Evolutionary conservation across 768 basidiomycete genomes (phyloP), one percentile per base, ranked within the genome.

Genomic region (Suillus subaureus): DNA sequence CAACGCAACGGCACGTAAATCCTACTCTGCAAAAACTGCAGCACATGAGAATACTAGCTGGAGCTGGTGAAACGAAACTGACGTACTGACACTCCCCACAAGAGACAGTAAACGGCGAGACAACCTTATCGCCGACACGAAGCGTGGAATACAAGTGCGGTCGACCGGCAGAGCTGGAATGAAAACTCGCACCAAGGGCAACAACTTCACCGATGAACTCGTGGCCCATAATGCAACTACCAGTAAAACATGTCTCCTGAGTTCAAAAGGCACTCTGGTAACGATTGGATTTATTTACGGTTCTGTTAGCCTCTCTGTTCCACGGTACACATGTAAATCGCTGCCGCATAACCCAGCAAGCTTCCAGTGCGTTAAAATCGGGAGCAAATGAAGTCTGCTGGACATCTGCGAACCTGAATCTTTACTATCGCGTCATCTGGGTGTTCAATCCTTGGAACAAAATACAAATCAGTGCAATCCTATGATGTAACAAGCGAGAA

Each of bases 21-120:
- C 92, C 92, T 28, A 90, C 70, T 3, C 88, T 86, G 70, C 91
- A 93, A 57, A 86, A 85, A 60, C 92, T 94, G 61, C 31, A 54
- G 33, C 18, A 23, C 3, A 35, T 61, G 35, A 63, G 40, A 18
- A 62, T 7, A 23, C 9, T 33, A 16, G 31, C 39, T 45, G n/a
- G 51, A 1, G 3, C 26, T 39, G 9, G 18, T 7, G n/a, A 57
- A 26, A 37, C 8, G 12, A 15, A 37, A 40, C 6, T 13, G 2
- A 82, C 87, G 71, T 66, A 94, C 92, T 89, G 85, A 83, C 93
- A 94, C 72, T 93, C 91, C n/a, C 88, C 89, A 68, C 93, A 94
- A 58, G 86, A 91, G n/a, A 85, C 82, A 0, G 91, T 91, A 76
- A 93, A 94, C 3, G 93, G 90, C 1, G 91, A 87, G 28, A 94